Base-by-base conservation (phyloP, 2,329 filamentous ascomycete genomes). In the Diaporthe batatas region DNA sequence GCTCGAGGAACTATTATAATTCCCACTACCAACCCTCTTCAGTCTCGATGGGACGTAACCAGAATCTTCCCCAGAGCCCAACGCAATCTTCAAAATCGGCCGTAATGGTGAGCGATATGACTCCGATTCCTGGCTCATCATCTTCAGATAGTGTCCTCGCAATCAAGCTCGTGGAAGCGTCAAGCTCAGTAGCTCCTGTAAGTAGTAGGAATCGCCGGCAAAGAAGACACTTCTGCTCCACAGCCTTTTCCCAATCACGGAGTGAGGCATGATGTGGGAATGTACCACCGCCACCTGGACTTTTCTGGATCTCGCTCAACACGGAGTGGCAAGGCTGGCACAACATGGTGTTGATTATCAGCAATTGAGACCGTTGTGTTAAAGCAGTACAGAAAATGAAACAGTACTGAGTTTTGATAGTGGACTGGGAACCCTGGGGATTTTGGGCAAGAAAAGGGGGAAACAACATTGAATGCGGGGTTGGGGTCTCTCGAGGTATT, bases 211-310 rank as follows among this genome's bases (percentile, higher is more conserved):
- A 18, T 58, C 55, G 55, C 32, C 55, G 55, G 55, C 55, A 58
- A 39, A 58, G 55, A 25, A 58, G 55, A 58, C 55, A 58, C 21
- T 58, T 58, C 34, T 58, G 55, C 55, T 58, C 55, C 21, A 58
- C 34, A 58, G 55, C 55, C 55, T 58, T 58, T 58, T 58, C 55
- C 55, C 55, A 58, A 16, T 58, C 55, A 58, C 55, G 21, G 34
- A 39, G 6, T 32, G 55, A 58, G 21, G 32, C 21, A 58, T 58
- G 55, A 39, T 58, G 55, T 32, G 55, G 55, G 39, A 58, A 39
- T 58, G 34, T 36, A 39, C 34, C 55, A 21, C 18, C 34, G 34
- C n/a, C 34, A 39, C 8, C 32, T 58, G 55, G 55, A 25, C 7
- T 36, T 39, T 58, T 58, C 55, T 58, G 55, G 39, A 58, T 39